Evolutionary conservation across 164 flowering plant genomes (phyloP), one percentile per base, ranked within the genome.

Genomic region (Annona squamosa): DNA sequence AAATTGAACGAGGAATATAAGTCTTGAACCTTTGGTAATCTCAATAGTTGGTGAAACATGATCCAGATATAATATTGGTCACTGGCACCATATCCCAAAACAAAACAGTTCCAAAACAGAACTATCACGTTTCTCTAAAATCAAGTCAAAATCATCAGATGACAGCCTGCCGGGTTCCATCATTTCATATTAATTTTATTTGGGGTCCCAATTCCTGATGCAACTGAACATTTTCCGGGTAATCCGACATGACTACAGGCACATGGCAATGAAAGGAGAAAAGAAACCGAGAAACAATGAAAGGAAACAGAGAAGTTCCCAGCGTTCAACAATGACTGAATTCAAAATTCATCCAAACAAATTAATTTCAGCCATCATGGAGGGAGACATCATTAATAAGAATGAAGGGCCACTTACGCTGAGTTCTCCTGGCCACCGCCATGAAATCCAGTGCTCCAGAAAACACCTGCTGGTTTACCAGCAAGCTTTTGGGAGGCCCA

Each of bases 401-500:
- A 48, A 48, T 5, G 12, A 12, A 52, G 59, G 59, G 59, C 59
- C 13, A 52, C 94, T 87, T 70, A 91, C 91, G 97, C 97, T 1
- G 90, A 82, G 70, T 83, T 88, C 77, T 93, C 98, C 79, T 93
- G 97, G 65, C 98, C 98, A 74, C 98, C 98, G 9, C 98, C 97
- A 76, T 90, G 91, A 77, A 90, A 93, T 41, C 98, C 95, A 37
- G 97, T 93, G 80, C 98, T 93, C 93, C 95, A 91, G 75, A 91
- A 93, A 74, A 93, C 82, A 63, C 97, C 98, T 37, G 97, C 97
- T 61, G 98, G 98, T 75, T 93, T 93, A 3, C 95, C 97, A 46
- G 98, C 97, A 67, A 93, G 94, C 5, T 87, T 83, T 77, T 93
- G 98, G n/a, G 81, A 52, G 18, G 71, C 84, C 90, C 91, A 91